These are phyloP conservation scores for Chaetomium strumarium DNA, from an alignment of 2,329 filamentous ascomycete species.

Conservation along the genomic window DNA sequence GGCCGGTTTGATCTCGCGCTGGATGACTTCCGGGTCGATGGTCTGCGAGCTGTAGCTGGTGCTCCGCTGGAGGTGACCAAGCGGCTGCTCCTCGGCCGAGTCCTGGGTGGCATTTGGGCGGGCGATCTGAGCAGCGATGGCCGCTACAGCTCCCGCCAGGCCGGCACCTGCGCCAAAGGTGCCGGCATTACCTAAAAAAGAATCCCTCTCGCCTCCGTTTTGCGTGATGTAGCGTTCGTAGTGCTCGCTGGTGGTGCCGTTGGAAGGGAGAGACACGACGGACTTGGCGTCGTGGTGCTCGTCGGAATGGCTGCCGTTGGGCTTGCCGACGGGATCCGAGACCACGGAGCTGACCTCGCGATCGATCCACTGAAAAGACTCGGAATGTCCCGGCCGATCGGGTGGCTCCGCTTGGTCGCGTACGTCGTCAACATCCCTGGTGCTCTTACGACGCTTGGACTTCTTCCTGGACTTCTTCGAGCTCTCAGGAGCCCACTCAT, in stretches of 20 bases:
- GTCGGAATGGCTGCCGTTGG: slow-evolving; percentile 35
- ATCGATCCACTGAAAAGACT: slow-evolving; percentile 36
- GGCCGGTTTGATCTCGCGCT: slow-evolving; percentile 55
- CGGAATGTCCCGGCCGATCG: slow-evolving; percentile 34
- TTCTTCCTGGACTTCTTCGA: slow-evolving; percentile 28
- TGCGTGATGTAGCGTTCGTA: slow-evolving; percentile 9
- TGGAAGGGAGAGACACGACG: slow-evolving; percentile 38
- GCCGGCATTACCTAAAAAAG: slow-evolving; percentile 70
- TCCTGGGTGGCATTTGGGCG: slow-evolving; percentile 33
- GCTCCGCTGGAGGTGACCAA: slow-evolving; percentile 16
- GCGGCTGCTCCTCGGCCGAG: slow-evolving; percentile 28
- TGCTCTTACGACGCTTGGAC: slow-evolving; percentile 32
- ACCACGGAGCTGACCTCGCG: slow-evolving; percentile 46
- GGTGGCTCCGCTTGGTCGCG: slow-evolving; percentile 35
- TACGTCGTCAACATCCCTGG: slow-evolving; percentile 32
- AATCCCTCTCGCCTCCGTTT: slow-evolving; percentile 38
- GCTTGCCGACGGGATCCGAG: slow-evolving; percentile 38
- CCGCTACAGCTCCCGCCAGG: slow-evolving; percentile 47
- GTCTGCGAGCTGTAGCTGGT: slow-evolving; percentile 32
- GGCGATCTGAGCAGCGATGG: slow-evolving; percentile 29
- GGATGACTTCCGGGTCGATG: slow-evolving; percentile 53
- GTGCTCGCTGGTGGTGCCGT: slow-evolving; percentile 31
- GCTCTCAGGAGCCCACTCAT: slow-evolving; percentile 30
- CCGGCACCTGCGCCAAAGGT: slow-evolving; percentile 65
- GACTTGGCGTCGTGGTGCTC: slow-evolving; percentile 45